These are phyloP conservation scores for Emergomyces orientalis DNA, from an alignment of 2,329 filamentous ascomycete genomes.

Conservation along the genomic window DNA sequence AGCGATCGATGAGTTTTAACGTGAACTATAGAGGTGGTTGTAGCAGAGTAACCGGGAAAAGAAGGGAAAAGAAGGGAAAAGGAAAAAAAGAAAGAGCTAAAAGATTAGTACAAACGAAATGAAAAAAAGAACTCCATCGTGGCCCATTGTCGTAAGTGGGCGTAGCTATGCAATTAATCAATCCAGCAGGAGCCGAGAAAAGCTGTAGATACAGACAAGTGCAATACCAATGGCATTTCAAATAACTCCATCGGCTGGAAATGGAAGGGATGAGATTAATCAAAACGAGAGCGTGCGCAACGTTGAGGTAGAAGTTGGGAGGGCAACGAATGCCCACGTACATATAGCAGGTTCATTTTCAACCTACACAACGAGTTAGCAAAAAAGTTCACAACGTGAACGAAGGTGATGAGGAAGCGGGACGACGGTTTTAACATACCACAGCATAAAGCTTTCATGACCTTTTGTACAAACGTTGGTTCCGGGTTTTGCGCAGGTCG, in stretches of 20 bases:
- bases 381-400: no score
- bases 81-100: not conserved
- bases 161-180: constrained; percentile 12
- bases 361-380: no score
- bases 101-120: not conserved
- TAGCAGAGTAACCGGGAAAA: not conserved
- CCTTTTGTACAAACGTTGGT: constrained; percentile 76
- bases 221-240: constrained; percentile 4
- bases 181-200: constrained; percentile 10
- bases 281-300: not conserved
- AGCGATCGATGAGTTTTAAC: not conserved
- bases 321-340: not conserved
- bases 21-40: not conserved
- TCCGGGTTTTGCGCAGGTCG: constrained; percentile 52
- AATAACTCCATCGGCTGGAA: constrained; percentile 9
- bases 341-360: not conserved
- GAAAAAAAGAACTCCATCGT: constrained; percentile 13
- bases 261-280: not conserved
- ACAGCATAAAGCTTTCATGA: constrained; percentile 89
- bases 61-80: not conserved
- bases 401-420: not conserved
- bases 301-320: not conserved
- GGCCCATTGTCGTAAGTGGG: constrained; percentile 15
- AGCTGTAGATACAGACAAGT: constrained; percentile 5
- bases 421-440: constrained; percentile 42